These are phyloP conservation scores for Juglanconis juglandina DNA, from an alignment of 2,329 filamentous ascomycete genomes.

Conservation along the genomic window DNA sequence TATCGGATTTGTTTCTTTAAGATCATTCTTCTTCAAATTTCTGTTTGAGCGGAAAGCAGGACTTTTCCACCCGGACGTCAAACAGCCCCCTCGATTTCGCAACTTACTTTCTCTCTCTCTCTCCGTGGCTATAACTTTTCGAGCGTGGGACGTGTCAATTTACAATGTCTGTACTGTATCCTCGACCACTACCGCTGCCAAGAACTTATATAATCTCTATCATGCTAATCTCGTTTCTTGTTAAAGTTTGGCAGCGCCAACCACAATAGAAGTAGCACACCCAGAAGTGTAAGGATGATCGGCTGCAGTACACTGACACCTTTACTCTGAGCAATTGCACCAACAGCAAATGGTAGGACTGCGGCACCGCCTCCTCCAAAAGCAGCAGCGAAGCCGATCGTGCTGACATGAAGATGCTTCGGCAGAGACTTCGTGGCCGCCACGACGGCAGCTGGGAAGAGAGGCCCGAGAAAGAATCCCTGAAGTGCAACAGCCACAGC, in stretches of 20 bases:
- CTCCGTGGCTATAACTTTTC: no score
- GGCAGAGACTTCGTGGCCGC: slow-evolving; percentile 68
- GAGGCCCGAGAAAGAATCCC: slow-evolving; percentile 75
- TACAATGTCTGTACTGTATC: no score
- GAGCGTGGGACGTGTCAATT: no score
- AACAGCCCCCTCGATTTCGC: no score
- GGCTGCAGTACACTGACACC: slow-evolving; percentile 57
- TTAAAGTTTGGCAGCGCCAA: slow-evolving; percentile 39
- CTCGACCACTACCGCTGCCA: no score
- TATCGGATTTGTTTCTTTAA: no score
- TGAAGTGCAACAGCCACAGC: slow-evolving; percentile 68
- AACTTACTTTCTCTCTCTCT: no score
- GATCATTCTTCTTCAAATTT: no score
- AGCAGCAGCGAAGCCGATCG: slow-evolving; percentile 74
- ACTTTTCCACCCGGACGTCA: no score
- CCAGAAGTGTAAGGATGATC: slow-evolving; percentile 50
- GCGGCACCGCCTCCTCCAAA: slow-evolving; percentile 72
- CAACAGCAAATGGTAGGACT: slow-evolving; percentile 62
- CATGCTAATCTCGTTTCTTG: slow-evolving; percentile 35
- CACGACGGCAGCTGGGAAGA: slow-evolving; percentile 72
- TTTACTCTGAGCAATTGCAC: slow-evolving; percentile 58
- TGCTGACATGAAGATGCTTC: slow-evolving; percentile 68
- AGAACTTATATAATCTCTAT: no score
- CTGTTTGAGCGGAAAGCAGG: no score
- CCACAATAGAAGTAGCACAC: slow-evolving; percentile 43